phyloP scores from a whole-genome alignment of 2,329 filamentous ascomycete species.

The Grosmannia clavigera region DNA sequence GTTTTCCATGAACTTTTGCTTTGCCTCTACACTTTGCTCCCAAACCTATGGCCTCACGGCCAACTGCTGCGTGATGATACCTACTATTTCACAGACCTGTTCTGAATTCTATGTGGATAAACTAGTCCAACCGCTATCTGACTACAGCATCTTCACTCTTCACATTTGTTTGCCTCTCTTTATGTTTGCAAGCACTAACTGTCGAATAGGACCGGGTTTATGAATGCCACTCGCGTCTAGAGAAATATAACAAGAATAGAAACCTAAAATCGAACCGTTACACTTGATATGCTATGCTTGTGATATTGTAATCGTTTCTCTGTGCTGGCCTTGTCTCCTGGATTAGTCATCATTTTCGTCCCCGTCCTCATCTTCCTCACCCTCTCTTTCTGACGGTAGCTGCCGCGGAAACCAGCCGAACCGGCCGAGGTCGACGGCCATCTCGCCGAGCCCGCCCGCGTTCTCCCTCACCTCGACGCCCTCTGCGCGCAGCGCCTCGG shows the following conservation, averaged over 20 bases:
- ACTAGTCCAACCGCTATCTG: slow-evolving; percentile 78
- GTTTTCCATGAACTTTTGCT: slow-evolving; percentile 2
- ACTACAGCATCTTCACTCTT: slow-evolving; percentile 18
- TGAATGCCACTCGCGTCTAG: neutral
- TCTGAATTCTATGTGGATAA: slow-evolving; percentile 63
- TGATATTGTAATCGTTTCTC: too few species aligned
- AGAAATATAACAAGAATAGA: neutral
- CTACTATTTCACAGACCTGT: slow-evolving; percentile 70
- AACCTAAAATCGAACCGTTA: too few species aligned
- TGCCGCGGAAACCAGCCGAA: slow-evolving; percentile 44
- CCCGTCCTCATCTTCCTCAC: too few species aligned
- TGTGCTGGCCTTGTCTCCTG: too few species aligned
- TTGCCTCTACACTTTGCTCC: slow-evolving; percentile 6
- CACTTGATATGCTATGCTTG: neutral
- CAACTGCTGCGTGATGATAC: slow-evolving; percentile 53
- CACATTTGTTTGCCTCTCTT: neutral
- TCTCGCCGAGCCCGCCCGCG: slow-evolving; percentile 35
- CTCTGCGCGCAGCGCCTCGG: slow-evolving; percentile 34
- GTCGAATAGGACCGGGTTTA: neutral
- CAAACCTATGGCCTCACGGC: neutral
- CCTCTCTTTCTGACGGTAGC: slow-evolving; percentile 29
- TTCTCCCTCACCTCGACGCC: slow-evolving; percentile 36
- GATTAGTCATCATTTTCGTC: too few species aligned
- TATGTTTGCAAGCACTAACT: slow-evolving; percentile 3
- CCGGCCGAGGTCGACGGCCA: slow-evolving; percentile 35